Evolutionary conservation across 78 protist species (phyloP).

Genomic region (Protostelium mycophagum): DNA sequence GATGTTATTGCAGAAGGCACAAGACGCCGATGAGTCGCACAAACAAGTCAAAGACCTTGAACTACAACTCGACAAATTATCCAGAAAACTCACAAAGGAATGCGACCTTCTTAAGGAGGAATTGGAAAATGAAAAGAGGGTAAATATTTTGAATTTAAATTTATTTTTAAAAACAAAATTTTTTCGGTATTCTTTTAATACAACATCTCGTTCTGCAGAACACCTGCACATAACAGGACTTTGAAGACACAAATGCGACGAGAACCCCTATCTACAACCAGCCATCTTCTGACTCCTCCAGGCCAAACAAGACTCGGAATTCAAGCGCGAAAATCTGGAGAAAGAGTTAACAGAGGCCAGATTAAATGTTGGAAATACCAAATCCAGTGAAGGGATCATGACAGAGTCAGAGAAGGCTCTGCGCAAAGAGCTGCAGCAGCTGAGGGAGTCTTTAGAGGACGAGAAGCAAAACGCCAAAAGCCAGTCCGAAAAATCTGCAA

Average conservation of each 20-base stretch:
- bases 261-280: too few species aligned
- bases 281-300: too few species aligned
- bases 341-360: background rate
- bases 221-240: too few species aligned
- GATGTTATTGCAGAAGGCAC: background rate
- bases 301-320: background rate
- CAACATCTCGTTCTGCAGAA: too few species aligned
- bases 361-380: too few species aligned
- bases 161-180: too few species aligned
- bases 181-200: too few species aligned
- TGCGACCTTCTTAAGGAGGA: background rate
- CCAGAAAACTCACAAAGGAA: background rate
- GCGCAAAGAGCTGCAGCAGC: background rate
- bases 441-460: background rate
- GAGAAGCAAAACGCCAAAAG: background rate
- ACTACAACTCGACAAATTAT: background rate
- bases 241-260: too few species aligned
- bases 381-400: background rate
- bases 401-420: background rate
- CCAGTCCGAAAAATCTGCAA: background rate
- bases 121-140: background rate
- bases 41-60: background rate
- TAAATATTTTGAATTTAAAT: background rate
- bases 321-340: background rate
- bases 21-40: background rate